A percentile compares a stretch with the other conserved stretches of the same genome.
Conservation (phyloP, 1,139 yeast species). For the Yamadazyma aaseri region DNA sequence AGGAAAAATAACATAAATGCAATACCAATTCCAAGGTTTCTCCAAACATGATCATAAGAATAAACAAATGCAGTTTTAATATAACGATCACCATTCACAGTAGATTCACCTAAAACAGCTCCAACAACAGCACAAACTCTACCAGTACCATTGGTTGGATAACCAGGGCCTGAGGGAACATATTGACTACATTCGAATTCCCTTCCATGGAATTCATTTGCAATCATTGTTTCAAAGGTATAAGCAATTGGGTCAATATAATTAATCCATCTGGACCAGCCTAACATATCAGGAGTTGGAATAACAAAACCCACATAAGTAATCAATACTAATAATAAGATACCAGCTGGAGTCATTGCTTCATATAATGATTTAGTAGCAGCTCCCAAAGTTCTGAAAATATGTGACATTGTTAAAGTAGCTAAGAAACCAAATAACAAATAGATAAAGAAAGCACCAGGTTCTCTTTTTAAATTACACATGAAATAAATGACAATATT, state of each 20-base stretch:
- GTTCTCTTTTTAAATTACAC: slow-evolving; percentile 50
- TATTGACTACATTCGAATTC: slow-evolving; percentile 45
- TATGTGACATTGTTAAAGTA: slow-evolving; percentile 53
- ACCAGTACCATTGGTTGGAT: slow-evolving; percentile 23
- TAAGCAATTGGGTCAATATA: slow-evolving; percentile 57
- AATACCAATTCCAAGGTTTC: slow-evolving; percentile 72
- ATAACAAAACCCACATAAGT: slow-evolving; percentile 61
- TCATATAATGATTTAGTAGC: slow-evolving; percentile 50
- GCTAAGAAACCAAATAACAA: slow-evolving; percentile 42
- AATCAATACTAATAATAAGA: slow-evolving; percentile 49
- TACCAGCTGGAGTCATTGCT: slow-evolving; percentile 63
- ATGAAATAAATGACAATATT: slow-evolving; percentile 54
- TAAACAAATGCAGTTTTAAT: slow-evolving; percentile 49
- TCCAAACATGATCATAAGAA: slow-evolving; percentile 69
- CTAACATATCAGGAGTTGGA: slow-evolving; percentile 57
- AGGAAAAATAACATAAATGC: slow-evolving; percentile 59
- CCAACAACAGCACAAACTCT: slow-evolving; percentile 62
- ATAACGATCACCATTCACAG: slow-evolving; percentile 60
- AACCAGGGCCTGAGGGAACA: slow-evolving; percentile 54
- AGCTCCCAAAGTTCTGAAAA: slow-evolving; percentile 62
- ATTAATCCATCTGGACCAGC: slow-evolving; percentile 63
- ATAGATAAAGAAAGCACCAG: slow-evolving; percentile 58
- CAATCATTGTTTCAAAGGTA: slow-evolving; percentile 56
- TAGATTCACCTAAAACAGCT: slow-evolving; percentile 52
- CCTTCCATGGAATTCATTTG: slow-evolving; percentile 53